phyloP scores from a whole-genome alignment of 2,329 filamentous ascomycete species.

The Colletotrichum orchidophilum region DNA sequence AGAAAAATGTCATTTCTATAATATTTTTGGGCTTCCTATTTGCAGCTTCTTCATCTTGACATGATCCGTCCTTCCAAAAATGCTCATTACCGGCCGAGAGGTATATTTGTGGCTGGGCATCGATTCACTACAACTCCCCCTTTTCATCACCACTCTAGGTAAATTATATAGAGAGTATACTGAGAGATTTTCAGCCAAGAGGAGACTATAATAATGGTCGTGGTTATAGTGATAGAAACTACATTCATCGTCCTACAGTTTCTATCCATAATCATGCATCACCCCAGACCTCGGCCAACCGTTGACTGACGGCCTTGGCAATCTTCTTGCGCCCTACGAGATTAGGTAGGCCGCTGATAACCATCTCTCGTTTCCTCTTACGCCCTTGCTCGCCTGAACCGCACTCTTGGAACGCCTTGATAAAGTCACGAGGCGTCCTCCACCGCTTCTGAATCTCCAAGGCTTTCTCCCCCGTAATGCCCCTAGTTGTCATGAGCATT shows the following conservation, averaged over 20 bases:
- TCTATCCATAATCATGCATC: slow-evolving; percentile 47
- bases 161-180: no score
- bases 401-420: slow-evolving; percentile 73
- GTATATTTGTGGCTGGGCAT: neutral
- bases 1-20: neutral
- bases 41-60: neutral
- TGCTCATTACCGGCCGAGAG: no score
- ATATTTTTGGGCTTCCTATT: neutral
- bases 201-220: no score
- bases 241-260: no score
- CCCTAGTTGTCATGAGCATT: slow-evolving; percentile 85
- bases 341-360: slow-evolving; percentile 64
- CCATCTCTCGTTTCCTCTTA: slow-evolving; percentile 68
- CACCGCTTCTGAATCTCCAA: slow-evolving; percentile 83
- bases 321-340: slow-evolving; percentile 76
- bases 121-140: no score
- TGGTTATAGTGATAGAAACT: no score
- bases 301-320: slow-evolving; percentile 70
- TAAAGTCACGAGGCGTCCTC: slow-evolving; percentile 76
- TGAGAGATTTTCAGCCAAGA: no score
- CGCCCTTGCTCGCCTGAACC: slow-evolving; percentile 57
- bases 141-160: no score
- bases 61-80: neutral
- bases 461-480: slow-evolving; percentile 80
- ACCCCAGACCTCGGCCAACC: slow-evolving; percentile 79